Base-by-base conservation (phyloP, 805 yeast genomes). In the Zygoascus tannicola region DNA sequence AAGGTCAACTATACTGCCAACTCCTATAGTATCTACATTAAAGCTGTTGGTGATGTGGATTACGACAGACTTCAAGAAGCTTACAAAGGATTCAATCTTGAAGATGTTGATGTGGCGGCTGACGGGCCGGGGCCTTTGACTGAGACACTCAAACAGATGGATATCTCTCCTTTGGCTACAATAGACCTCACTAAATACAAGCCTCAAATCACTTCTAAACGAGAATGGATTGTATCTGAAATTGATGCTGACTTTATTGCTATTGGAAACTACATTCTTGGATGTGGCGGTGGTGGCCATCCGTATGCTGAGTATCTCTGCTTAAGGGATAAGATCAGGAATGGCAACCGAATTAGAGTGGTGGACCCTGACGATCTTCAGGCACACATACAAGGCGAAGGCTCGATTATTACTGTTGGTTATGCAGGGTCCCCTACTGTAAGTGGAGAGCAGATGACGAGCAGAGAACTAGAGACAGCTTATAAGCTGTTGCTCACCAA, bases 231-330 rank as follows among this genome's bases (percentile, higher is more conserved):
- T 4, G 41, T 70, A 18, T 57, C 67, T 3, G 73, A 63, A 46
- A 56, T 55, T 2, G 76, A 71, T 54, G 48, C 59, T 39, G 74
- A 70, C 32, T 63, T 62, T 45, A 47, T 71, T 10, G 53, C 65
- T 28, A 62, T 68, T 40, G 77, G 76, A n/a, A 56, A 67, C 21
- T 71, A 71, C 49, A 68, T 71, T 43, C 60, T 72, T 3, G 76
- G 76, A 5, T 67, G 72, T 54, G 76, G 76, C 2, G 76, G 76
- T 12, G 76, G 76, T 23, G 76, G 76, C 33, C 63, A 63, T 41
- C 75, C 76, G 19, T 68, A 70, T 52, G 57, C 71, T 3, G 53
- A 52, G 16, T 68, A 51, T 47, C 55, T 72, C 26, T 66, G 63
- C 37, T 50, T 61, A 1, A 32, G 47, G 37, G 63, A 63, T 41